Conservation (phyloP, 2,329 filamentous ascomycete species). For the Penicillium sp. region DNA sequence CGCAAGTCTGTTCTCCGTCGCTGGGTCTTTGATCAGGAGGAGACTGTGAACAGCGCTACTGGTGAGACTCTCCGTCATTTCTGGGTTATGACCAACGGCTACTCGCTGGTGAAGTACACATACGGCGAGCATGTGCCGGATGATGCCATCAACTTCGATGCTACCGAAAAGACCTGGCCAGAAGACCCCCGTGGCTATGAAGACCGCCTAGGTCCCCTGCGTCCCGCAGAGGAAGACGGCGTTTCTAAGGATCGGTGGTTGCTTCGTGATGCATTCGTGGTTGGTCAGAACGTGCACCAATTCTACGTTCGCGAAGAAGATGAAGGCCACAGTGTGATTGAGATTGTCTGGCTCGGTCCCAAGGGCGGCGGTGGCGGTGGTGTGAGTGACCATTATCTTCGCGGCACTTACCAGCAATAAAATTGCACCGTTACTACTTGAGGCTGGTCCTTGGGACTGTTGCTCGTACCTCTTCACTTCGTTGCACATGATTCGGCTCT, state of each 20-base stretch:
- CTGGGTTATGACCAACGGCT: constrained; percentile 46
- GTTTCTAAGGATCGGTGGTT: constrained; percentile 44
- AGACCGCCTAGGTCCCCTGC: constrained; percentile 39
- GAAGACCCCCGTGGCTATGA: constrained; percentile 44
- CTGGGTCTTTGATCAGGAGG: constrained; percentile 45
- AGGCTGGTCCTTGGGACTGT: constrained; percentile 37
- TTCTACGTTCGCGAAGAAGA: constrained; percentile 42
- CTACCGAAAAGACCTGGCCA: constrained; percentile 45
- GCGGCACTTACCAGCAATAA: constrained; percentile 30
- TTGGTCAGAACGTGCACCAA: constrained; percentile 45
- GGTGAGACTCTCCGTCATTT: constrained; percentile 38
- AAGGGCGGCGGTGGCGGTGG: constrained; percentile 38
- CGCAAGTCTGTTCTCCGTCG: constrained; percentile 43
- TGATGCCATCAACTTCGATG: constrained; percentile 43
- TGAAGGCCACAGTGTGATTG: constrained; percentile 42
- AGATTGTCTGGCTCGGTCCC: constrained; percentile 45
- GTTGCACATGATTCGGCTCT: constrained; percentile 37
- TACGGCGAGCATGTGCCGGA: constrained; percentile 36
- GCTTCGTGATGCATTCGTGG: constrained; percentile 37
- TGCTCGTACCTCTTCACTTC: constrained; percentile 28
- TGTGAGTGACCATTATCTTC: constrained; percentile 29
- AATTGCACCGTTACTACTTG: constrained; percentile 14
- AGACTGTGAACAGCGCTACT: constrained; percentile 34
- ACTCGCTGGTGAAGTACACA: constrained; percentile 44
- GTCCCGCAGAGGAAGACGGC: constrained; percentile 39